Evolutionary conservation across 2,329 filamentous ascomycete species (phyloP), one percentile per base, ranked within the genome.

Genomic region (Teratosphaeria pseudoeucalypti): DNA sequence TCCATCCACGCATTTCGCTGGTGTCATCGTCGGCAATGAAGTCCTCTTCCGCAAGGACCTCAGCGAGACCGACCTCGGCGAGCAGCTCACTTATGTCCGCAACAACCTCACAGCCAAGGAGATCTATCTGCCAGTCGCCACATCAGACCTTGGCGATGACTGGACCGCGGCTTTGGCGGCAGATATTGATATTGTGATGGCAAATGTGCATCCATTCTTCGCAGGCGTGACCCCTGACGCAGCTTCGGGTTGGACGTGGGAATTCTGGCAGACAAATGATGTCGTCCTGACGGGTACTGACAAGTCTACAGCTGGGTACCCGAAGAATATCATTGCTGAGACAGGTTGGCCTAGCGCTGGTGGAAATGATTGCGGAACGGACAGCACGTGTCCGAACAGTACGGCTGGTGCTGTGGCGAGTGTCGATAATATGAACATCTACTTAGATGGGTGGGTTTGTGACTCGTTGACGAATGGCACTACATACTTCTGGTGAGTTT

Each of bases 191-290:
- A 86, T 89, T 68, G 85, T 97, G 74, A 96, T 97, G 92, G 88
- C 90, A 66, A 97, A 97, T 71, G 89, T 97, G 58, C 94, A 97
- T 71, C 92, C 94, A 0, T 96, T 97, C 80, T 97, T 97, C 71
- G 88, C 86, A 0, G 92, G 92, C 54, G 84, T 90, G 12, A 77
- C 81, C 0, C 86, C 85, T 2, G 77, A 82, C 2, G 72, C 81
- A 1, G 90, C 90, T 0, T 86, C 91, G 0, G 76, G 72, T 7
- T 97, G 92, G 92, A 95, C 92, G 0, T 89, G 80, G 75, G 75
- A 74, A 16, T 97, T 96, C 76, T 97, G 91, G 88, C 75, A 87
- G 53, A 77, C 29, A 9, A 32, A 59, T 52, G 54, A 64, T 55
- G 59, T 60, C 10, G 47, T 58, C 10, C 57, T 63, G 7, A 84